Evolutionary conservation across 805 yeast genomes (phyloP), one percentile per base, ranked within the genome.

Genomic region (Wickerhamia fluorescens): DNA sequence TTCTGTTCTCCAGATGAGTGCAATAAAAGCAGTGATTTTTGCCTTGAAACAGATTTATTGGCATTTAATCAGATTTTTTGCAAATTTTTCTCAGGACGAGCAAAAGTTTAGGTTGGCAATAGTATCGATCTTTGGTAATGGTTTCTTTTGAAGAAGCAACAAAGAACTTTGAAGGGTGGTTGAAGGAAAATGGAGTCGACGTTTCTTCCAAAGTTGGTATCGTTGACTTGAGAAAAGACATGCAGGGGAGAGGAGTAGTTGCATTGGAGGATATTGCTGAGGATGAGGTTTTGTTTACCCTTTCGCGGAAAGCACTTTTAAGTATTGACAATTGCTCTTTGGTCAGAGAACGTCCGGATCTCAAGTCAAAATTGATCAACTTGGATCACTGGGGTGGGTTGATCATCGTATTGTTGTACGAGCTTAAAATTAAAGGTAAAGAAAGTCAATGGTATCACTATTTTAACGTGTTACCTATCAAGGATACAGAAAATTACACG

Each of bases 241-340:
- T 67, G 23, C 86, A 84, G 51, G 97, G 97, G 7, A 63, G 96
- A 18, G 94, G 88, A 4, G 49, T 89, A 6, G 47, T 77, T 4
- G 94, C 96, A 2, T 33, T 39, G 0, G 70, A 70, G 21, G 76
- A 75, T 38, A 81, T 89, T 13, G 48, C 46, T 3, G 53, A 59
- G 27, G 87, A 71, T 31, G 94, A 85, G 33, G 61, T 61, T 1
- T 53, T 89, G 11, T 85, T 88, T 51, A 63, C 71, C 22, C 67
- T 92, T 16, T 89, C 96, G 0, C 58, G 83, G 31, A 44, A 49
- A 2, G 52, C 70, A 0, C 51, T 81, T 5, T 43, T 89, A 28
- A 75, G 78, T 41, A 65, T 76, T n/a, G 70, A 67, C 11, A 79
- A 76, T 7, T 71, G 78, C 16, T 50, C 71, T 1, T 49, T 79